Base-by-base conservation (phyloP, 2,329 filamentous ascomycete genomes). In the Colletotrichum agaves region DNA sequence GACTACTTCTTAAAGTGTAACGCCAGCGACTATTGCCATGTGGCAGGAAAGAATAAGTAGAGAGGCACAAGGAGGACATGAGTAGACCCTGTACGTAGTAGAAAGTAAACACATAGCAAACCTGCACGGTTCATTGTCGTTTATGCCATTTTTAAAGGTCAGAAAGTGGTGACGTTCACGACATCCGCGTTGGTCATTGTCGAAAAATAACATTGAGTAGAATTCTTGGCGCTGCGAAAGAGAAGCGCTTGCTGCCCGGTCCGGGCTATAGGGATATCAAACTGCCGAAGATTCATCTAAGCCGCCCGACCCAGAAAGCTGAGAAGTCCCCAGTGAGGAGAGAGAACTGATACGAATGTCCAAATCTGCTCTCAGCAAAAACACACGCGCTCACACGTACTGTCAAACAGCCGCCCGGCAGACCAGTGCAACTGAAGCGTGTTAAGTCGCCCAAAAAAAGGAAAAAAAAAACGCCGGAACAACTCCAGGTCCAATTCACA, bases 261-360 rank as follows among this genome's bases (percentile, higher is more conserved):
- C 31, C 27, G 52, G 52, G 44, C 52, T 44, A 31, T 43, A 57
- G 35, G 37, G 46, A 67, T 58, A 64, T 59, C 61, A 67, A 59
- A 67, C 39, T 64, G 53, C 60, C 39, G 19, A 64, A 64, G 15
- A 37, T 58, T 53, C 64, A 64, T 67, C 64, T 55, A 67, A 67
- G 44, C 60, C 64, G 46, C 61, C 61, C 64, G 35, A 41, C 33
- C 31, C 6, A 33, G 31, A 43, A 27, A 33, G 33, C n/a, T 27
- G 27, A 27, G 27, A 4, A 27, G 23, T 27, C 23, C 6, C 23
- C 23, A 5, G 6, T 5, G 23, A 27, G 23, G 23, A 27, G 23
- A 27, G 6, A 27, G 4, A 7, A 27, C 27, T 27, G 2, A 7
- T 1, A 27, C 27, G 17, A 41, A 17, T 52, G 44, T 46, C 39